Percentiles rank a stretch among this genome's conserved stretches.
Evolutionary conservation across 257 asterid species (phyloP).

Genomic region (Solanum appendiculatum): DNA sequence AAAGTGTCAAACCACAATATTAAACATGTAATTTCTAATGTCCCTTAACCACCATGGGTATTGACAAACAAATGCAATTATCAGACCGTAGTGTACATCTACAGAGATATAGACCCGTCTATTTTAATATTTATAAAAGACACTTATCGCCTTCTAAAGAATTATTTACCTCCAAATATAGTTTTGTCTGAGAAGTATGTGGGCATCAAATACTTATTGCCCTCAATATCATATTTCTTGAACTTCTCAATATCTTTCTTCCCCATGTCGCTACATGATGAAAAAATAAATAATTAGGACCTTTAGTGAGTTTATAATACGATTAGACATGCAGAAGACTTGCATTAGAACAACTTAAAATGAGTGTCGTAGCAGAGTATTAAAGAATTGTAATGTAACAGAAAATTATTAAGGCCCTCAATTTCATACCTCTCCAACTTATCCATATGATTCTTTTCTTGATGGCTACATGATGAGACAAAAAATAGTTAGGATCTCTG

Average conservation of each 20-base stretch:
- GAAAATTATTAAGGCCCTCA: background rate
- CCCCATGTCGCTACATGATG: background rate
- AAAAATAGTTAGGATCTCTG: background rate
- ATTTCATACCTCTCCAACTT: slow-evolving; percentile 27
- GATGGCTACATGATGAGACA: background rate
- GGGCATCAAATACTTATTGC: slow-evolving; percentile 38
- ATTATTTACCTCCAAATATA: slow-evolving; percentile 57
- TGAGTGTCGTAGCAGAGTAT: background rate
- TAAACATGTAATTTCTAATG: background rate
- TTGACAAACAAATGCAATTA: background rate
- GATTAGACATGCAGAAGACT: background rate
- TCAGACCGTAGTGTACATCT: background rate
- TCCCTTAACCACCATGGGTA: background rate
- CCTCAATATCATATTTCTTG: slow-evolving; percentile 51
- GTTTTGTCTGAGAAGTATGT: slow-evolving; percentile 85
- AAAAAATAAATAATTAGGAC: background rate
- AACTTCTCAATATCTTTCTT: slow-evolving; percentile 13
- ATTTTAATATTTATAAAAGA: background rate
- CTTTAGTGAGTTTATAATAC: background rate
- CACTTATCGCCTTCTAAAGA: background rate
- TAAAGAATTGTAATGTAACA: background rate
- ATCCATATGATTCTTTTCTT: slow-evolving; percentile 13
- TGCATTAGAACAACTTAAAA: background rate
- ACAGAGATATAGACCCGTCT: background rate
- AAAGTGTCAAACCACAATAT: background rate